Base-by-base conservation (phyloP, 2,329 filamentous ascomycete genomes). In the Phialemonium atrogriseum region DNA sequence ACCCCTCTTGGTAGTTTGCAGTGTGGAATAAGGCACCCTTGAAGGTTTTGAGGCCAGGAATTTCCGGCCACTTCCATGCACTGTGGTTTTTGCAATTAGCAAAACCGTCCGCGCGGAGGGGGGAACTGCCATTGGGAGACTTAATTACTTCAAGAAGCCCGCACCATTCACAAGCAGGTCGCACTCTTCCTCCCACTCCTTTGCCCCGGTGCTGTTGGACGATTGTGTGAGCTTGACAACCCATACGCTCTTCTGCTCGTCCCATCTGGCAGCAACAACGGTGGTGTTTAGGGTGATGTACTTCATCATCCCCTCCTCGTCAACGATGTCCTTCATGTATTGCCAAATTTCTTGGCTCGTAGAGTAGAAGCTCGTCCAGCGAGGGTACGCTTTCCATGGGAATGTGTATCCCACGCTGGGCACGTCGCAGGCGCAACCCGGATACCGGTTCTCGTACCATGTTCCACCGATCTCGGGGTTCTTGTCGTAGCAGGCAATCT, bases 331-430 rank as follows among this genome's bases (percentile, higher is more conserved):
- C 36, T 68, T 54, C 60, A 66, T 63, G 40, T 76, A 75, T 2
- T 60, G 50, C n/a, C 55, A 48, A 24, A 75, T 75, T 39, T 76
- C 71, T 4, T 48, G 38, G 2, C 68, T 68, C 35, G 64, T 58
- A 2, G 69, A 65, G 43, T 70, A 75, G 37, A 68, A 60, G 37
- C 69, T 60, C 0, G 58, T 60, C 70, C 71, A 76, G 34, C 71
- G 55, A 0, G 63, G 65, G 31, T 73, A 73, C 0, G 66, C 67
- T 5, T 55, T 51, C 43, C 70, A 75, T 2, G 62, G 60, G 15
- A 19, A 32, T 14, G 60, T 69, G 38, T 76, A 76, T 12, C 64
- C 62, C 45, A 69, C 63, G 3, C 66, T 56, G 4, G 37, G 37
- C n/a, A 39, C 29, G 17, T 39, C 37, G 24, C 37, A 39, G 3